Evolutionary conservation across 2,329 filamentous ascomycete species (phyloP), one percentile per base, ranked within the genome.

Genomic region (Colletotrichum lentis): DNA sequence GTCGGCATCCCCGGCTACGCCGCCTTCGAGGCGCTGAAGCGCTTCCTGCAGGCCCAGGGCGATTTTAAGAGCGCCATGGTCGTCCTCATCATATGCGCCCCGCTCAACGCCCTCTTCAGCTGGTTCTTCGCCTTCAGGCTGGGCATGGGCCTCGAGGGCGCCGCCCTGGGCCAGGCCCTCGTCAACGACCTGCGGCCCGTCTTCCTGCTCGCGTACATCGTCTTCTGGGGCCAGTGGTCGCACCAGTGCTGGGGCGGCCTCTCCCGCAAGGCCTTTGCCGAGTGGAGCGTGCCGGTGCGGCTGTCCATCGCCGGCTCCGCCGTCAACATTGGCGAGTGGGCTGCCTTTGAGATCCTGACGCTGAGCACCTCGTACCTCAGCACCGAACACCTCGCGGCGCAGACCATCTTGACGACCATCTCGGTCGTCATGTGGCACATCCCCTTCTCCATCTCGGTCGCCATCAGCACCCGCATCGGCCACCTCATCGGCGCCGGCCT

Each of bases 21-120:
- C 1, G 79, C 80, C 3, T 87, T 87, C 37, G 85, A 87, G 69
- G 83, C 83, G 0, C 77, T 82, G 1, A 87, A 87, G 72, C 78
- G 85, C 0, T 86, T 86, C 69, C 78, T 86, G 3, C 84, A 87
- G 72, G 83, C 85, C 0, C 85, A 87, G 69, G 84, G 85, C 1
- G 77, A 84, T 39, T 86, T 86, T 75, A 81, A 81, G 41, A 82
- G 81, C 1, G 82, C 80, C 16, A 79, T 85, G 72, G 76, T 78
- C 10, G 78, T 85, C 24, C 75, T 86, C 10, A 53, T 85, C 1
- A 71, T 85, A 27, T 82, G 82, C 46, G 79, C 82, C 0, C 84
- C 84, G 0, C 67, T 83, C 16, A 86, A 86, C 69, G 80, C 82
- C 16, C 62, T 81, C 0, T 74, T 85, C 27, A 84, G 83, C 72